A percentile compares a stretch with the other conserved stretches of the same genome.
Conservation (phyloP, 345 rosid genomes). For the Toxicodendron radicans region DNA sequence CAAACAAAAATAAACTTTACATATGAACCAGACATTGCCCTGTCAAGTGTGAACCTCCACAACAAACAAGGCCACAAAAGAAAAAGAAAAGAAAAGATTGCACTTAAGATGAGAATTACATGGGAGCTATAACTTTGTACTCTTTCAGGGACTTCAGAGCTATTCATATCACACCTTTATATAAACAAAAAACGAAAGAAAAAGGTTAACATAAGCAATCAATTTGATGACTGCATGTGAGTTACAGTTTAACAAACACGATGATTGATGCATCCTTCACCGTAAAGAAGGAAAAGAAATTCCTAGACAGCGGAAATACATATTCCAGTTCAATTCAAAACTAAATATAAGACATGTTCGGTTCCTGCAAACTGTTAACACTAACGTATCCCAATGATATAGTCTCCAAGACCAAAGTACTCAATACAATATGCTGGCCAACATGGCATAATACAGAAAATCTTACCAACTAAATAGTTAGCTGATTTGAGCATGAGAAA, state of each 20-base stretch:
- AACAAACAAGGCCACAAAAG: not conserved
- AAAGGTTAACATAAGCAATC: too few relatives aligned
- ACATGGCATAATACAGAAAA: slow-evolving; percentile 16
- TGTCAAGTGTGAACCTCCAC: not conserved
- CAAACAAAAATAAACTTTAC: not conserved
- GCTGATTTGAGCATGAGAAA: slow-evolving; percentile 8
- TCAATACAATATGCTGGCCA: slow-evolving; percentile 18
- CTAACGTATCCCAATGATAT: slow-evolving; percentile 13
- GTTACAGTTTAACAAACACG: not conserved
- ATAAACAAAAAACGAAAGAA: too few relatives aligned
- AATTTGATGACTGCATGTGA: not conserved
- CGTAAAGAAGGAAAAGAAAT: not conserved
- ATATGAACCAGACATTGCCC: not conserved
- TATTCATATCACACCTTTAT: not conserved
- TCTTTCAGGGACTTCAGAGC: not conserved
- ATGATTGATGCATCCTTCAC: slow-evolving; percentile 4
- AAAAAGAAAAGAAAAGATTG: not conserved
- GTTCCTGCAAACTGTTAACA: slow-evolving; percentile 19
- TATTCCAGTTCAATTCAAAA: slow-evolving; percentile 11
- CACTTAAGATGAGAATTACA: too few relatives aligned
- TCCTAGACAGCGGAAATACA: slow-evolving; percentile 20
- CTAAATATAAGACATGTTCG: slow-evolving; percentile 11
- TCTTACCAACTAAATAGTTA: slow-evolving; percentile 25
- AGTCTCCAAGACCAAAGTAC: slow-evolving; percentile 2
- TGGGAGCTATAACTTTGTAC: not conserved